A percentile compares a stretch with the other conserved stretches of the same genome.
phyloP scores from a whole-genome alignment of 1,139 yeast genomes.

The Saccharomyces uvarum region DNA sequence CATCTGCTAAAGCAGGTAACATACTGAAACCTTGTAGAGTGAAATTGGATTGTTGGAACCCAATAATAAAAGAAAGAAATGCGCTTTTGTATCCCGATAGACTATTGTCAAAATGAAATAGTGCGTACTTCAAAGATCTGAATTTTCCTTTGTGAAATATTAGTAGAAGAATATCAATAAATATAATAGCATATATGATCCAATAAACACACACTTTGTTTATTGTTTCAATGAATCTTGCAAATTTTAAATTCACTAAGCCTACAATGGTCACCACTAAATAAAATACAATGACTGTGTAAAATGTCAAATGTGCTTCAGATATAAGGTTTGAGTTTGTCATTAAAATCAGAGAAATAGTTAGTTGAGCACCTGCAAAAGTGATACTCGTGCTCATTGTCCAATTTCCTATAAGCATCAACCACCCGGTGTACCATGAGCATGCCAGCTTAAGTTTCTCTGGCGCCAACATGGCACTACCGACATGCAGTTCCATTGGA shows the following conservation, averaged over 20 bases:
- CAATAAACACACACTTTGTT: constrained; percentile 63
- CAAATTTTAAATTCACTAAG: constrained; percentile 52
- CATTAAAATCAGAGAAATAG: constrained; percentile 57
- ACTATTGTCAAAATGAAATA: constrained; percentile 63
- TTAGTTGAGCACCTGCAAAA: constrained; percentile 68
- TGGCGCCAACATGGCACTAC: constrained; percentile 61
- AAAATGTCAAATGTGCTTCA: constrained; percentile 46
- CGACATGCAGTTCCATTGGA: constrained; percentile 71
- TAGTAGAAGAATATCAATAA: constrained; percentile 55
- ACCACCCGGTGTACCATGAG: constrained; percentile 77
- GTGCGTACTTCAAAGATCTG: constrained; percentile 50
- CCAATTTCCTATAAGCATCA: constrained; percentile 65
- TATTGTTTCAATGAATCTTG: constrained; percentile 52
- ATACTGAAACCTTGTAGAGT: constrained; percentile 79
- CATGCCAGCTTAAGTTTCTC: constrained; percentile 46
- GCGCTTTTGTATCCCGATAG: constrained; percentile 64
- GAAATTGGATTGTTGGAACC: constrained; percentile 70
- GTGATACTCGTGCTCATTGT: constrained; percentile 65
- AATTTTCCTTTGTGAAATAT: constrained; percentile 51
- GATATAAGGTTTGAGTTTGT: constrained; percentile 44
- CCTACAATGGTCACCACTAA: constrained; percentile 52
- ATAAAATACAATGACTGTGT: constrained; percentile 49
- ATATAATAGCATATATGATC: constrained; percentile 65
- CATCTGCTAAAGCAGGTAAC: constrained; percentile 76
- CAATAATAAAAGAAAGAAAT: constrained; percentile 59